Conservation (phyloP, 2,329 filamentous ascomycete genomes). For the Colletotrichum aenigma region DNA sequence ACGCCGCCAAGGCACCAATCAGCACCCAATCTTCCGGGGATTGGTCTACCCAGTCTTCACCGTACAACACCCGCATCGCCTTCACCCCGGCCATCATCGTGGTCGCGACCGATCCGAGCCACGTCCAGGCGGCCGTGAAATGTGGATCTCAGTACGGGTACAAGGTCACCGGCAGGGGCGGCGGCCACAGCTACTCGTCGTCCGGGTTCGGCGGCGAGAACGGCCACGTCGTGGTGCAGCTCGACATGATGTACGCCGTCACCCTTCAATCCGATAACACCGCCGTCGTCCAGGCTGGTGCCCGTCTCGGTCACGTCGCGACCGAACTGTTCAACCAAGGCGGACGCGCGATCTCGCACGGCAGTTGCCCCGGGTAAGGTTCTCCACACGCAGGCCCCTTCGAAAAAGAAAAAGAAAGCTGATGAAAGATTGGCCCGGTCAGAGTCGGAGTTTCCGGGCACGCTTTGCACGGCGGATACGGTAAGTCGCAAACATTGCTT, state of each 20-base stretch:
- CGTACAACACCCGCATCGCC: slow-evolving; percentile 35
- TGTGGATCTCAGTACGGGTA: slow-evolving; percentile 46
- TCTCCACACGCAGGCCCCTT: background rate
- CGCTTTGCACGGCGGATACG: slow-evolving; percentile 45
- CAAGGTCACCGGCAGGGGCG: slow-evolving; percentile 53
- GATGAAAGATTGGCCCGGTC: background rate
- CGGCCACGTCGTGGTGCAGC: slow-evolving; percentile 50
- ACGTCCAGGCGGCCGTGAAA: slow-evolving; percentile 49
- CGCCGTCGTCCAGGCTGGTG: slow-evolving; percentile 51
- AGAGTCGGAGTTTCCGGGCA: slow-evolving; percentile 45
- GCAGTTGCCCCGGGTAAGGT: slow-evolving; percentile 56
- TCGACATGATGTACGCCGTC: slow-evolving; percentile 48
- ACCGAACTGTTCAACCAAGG: slow-evolving; percentile 41
- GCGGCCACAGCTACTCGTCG: slow-evolving; percentile 57
- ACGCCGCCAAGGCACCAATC: slow-evolving; percentile 24
- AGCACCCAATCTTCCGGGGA: slow-evolving; percentile 19
- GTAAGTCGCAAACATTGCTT: background rate
- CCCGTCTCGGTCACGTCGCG: slow-evolving; percentile 53
- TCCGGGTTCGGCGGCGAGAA: slow-evolving; percentile 53
- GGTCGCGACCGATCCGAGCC: slow-evolving; percentile 41
- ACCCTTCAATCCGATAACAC: slow-evolving; percentile 41
- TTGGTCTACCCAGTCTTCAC: slow-evolving; percentile 23
- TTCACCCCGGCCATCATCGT: slow-evolving; percentile 49
- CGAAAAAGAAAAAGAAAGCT: background rate
- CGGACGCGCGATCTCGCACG: slow-evolving; percentile 48